phyloP scores from a whole-genome alignment of 495 filamentous ascomycete species.

The Staphylotrichum longicolle region DNA sequence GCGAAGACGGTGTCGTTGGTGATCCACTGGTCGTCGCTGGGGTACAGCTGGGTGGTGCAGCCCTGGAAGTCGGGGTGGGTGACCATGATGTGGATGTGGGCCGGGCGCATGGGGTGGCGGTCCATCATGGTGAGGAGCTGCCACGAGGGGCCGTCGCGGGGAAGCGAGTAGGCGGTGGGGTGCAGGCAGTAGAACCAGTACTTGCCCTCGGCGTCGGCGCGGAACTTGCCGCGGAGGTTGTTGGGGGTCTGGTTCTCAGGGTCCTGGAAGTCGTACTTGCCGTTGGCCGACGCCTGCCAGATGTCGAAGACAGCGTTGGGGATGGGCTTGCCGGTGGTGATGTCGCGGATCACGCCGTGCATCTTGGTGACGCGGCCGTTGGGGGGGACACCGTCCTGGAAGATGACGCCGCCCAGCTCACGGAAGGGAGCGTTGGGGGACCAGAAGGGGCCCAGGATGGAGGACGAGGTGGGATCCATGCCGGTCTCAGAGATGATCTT shows the following conservation, averaged over 20 bases:
- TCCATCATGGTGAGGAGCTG: constrained; percentile 69
- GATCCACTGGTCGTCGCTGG: constrained; percentile 65
- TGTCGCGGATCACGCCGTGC: constrained; percentile 72
- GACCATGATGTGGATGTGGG: constrained; percentile 81
- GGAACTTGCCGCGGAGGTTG: constrained; percentile 84
- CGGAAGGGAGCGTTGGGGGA: constrained; percentile 79
- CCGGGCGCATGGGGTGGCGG: constrained; percentile 78
- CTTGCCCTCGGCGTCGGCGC: constrained; percentile 68
- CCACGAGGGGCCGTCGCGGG: constrained; percentile 69
- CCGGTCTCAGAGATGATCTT: constrained; percentile 70
- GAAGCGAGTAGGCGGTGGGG: constrained; percentile 76
- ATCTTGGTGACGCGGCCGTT: constrained; percentile 66
- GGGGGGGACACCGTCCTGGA: constrained; percentile 60
- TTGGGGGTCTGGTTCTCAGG: constrained; percentile 69
- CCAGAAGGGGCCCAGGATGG: constrained; percentile 88
- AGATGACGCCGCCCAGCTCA: constrained; percentile 65
- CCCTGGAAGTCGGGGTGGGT: constrained; percentile 56
- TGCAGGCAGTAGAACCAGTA: constrained; percentile 82
- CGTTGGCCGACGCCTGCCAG: constrained; percentile 83
- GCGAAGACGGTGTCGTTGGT: constrained; percentile 74
- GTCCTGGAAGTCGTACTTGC: constrained; percentile 89
- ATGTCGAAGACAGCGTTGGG: constrained; percentile 72
- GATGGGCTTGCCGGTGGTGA: constrained; percentile 69
- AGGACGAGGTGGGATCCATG: constrained; percentile 70
- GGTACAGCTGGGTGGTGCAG: constrained; percentile 76